Base-by-base conservation (phyloP, 352 stramenopile genomes). In the Phytophthora citricola region DNA sequence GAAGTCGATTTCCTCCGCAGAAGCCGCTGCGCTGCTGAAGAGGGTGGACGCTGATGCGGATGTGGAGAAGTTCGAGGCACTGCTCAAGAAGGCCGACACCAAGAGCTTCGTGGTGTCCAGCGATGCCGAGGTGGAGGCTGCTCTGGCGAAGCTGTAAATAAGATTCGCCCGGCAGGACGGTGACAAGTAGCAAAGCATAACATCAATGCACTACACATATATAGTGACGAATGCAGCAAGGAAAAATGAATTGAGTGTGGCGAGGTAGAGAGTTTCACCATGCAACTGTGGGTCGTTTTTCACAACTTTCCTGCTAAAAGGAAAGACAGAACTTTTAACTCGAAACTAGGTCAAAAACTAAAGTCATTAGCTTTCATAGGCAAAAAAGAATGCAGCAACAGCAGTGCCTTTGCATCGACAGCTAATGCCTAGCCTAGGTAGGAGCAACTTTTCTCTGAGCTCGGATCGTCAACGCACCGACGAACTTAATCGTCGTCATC, bases 101-200 rank as follows among this genome's bases (percentile, higher is more conserved):
- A 89, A 89, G 69, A 81, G 75, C 66, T 92, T 90, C 40, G 71
- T 87, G 17, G 83, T 92, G 44, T 75, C 73, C 44, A 87, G 74
- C 63, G 78, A 89, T 38, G 71, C 79, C 10, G 83, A 92, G 49
- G 76, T 89, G 22, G 75, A 83, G 43, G 69, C 71, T 27, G 71
- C 79, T 56, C 67, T 92, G 34, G 78, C 78, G 50, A 90, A 90
- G 68, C 56, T 88, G 73, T 92, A 83, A 85, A 60, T 59, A 69
- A 58, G 43, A 63, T 61, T 68, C 46, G 46, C 47, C 36, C 41
- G 58, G 39, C 52, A 71, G 32, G 41, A 66, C 46, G 61, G 50
- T 54, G 51, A 62, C 52, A 70, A 70, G 60, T 74, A 74, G 65
- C 52, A 66, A 52, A 63, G 38, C 49, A 61, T 36, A 53, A 52